These are phyloP conservation scores for Cystobasidium slooffiae DNA, from an alignment of 1,284 basidiomycete species.

Conservation along the genomic window DNA sequence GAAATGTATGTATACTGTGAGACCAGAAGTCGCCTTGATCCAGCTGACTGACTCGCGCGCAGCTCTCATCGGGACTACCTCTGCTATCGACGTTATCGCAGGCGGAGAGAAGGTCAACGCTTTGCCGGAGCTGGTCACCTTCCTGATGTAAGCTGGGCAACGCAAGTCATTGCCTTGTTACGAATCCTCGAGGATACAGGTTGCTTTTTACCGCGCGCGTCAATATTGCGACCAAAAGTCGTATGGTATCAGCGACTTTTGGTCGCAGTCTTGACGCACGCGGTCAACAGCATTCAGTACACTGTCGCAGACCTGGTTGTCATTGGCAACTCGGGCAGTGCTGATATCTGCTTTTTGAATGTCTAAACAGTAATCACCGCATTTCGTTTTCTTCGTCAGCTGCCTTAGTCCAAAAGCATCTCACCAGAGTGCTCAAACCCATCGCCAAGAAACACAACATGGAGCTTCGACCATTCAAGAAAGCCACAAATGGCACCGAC, in stretches of 20 bases:
- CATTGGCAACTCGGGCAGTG: background rate
- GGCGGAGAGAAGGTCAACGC: conserved; percentile 67
- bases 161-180: no score
- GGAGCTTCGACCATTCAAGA: conserved; percentile 62
- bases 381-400: conserved; percentile 63
- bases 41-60: background rate
- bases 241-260: no score
- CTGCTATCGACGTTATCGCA: conserved; percentile 68
- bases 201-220: no score
- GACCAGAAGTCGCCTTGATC: background rate
- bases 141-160: background rate
- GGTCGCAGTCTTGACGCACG: no score
- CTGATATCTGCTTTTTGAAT: background rate
- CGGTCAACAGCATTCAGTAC: no score
- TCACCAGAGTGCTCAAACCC: conserved; percentile 59
- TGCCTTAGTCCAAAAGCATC: conserved; percentile 60
- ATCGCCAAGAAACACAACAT: conserved; percentile 64
- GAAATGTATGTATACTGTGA: background rate
- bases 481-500: background rate
- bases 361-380: conserved; percentile 61
- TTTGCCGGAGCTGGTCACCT: conserved; percentile 19
- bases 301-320: no score
- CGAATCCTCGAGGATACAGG: no score
- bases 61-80: conserved; percentile 59
- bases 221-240: no score